These are phyloP conservation scores for Lycium barbarum DNA, from an alignment of 257 asterid genomes.

Conservation along the genomic window DNA sequence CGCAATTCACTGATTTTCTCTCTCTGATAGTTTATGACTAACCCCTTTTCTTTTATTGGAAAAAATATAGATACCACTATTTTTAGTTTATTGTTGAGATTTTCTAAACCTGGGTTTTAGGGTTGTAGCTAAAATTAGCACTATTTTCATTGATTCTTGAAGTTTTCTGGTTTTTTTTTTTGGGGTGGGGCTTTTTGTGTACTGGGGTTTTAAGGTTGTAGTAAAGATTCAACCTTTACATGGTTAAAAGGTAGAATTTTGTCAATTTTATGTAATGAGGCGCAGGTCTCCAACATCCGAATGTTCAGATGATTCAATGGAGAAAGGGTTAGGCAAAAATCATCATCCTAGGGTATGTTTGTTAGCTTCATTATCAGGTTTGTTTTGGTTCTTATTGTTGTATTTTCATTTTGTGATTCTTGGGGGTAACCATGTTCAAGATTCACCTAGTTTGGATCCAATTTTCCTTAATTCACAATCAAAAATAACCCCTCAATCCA, in stretches of 20 bases:
- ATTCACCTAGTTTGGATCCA: constrained; percentile 43
- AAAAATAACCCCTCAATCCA: constrained; percentile 28
- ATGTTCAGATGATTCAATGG: constrained; percentile 53
- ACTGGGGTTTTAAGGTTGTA: not conserved
- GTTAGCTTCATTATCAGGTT: constrained; percentile 56
- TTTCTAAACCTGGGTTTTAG: constrained; percentile 22
- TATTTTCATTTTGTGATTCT: constrained; percentile 62
- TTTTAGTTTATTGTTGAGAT: not conserved
- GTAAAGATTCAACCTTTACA: not conserved
- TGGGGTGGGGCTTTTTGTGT: no score
- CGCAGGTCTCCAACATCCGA: constrained; percentile 55
- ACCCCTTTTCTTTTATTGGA: not conserved
- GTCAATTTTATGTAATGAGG: constrained; percentile 44
- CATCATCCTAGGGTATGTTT: constrained; percentile 62
- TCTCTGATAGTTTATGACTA: not conserved
- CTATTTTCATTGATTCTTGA: not conserved
- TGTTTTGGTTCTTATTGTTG: constrained; percentile 68
- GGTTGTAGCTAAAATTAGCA: not conserved
- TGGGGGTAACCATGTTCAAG: constrained; percentile 41
- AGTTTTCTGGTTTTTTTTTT: not conserved
- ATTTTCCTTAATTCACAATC: constrained; percentile 34
- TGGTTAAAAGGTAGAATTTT: not conserved
- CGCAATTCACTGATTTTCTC: constrained; percentile 19
- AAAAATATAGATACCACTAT: not conserved
- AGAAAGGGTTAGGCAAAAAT: constrained; percentile 62